Conservation (phyloP, 768 basidiomycete genomes). For the Tricholoma bakamatsutake region DNA sequence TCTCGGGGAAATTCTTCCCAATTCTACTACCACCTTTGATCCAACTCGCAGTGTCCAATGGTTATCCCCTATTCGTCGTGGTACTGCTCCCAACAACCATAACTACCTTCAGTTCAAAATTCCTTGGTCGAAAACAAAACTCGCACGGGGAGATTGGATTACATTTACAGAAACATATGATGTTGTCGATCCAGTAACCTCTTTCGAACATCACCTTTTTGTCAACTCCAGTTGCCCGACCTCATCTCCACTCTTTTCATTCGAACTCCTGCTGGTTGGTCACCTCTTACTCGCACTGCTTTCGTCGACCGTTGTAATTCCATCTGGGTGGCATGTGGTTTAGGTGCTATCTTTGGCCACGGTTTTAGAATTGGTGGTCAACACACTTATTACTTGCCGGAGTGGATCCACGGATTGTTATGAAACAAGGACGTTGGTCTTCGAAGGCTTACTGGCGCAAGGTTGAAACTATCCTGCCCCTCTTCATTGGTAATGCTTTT, state of each 20-base stretch:
- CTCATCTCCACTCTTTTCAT: not conserved
- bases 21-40: not conserved
- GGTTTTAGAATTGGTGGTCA: not conserved
- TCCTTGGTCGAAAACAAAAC: conserved; percentile 3
- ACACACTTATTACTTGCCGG: not conserved
- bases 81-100: not conserved
- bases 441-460: not conserved
- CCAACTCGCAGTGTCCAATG: not conserved
- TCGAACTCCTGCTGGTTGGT: not conserved
- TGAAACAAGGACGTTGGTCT: not conserved
- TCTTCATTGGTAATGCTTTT: not conserved
- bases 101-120: not conserved
- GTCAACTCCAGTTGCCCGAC: not conserved
- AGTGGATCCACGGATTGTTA: not conserved
- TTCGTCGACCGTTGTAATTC: not conserved
- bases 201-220: not conserved
- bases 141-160: not conserved
- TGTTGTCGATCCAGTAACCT: not conserved
- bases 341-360: not conserved
- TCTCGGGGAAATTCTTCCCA: not conserved
- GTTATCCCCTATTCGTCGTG: not conserved
- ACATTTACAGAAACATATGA: not conserved
- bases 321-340: not conserved
- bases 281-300: not conserved
- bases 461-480: not conserved